Conservation (phyloP, 345 rosid species). For the Brassica nigra region DNA sequence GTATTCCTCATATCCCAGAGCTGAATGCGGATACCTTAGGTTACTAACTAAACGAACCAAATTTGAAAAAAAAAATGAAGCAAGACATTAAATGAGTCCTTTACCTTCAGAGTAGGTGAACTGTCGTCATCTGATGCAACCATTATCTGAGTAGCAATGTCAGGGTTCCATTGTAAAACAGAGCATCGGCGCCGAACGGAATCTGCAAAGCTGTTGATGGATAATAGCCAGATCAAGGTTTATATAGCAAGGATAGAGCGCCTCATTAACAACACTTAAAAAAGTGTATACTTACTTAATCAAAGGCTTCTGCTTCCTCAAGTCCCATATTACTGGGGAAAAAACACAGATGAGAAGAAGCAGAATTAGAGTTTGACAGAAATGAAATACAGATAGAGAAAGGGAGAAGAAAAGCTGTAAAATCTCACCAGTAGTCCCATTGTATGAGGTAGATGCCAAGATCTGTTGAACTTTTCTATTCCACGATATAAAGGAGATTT, state of each 20-base stretch:
- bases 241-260: neutral
- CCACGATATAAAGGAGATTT: slow-evolving; percentile 95
- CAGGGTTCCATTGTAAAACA: slow-evolving; percentile 99
- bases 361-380: neutral
- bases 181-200: slow-evolving; percentile 90
- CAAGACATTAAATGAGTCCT: slow-evolving; percentile 15
- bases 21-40: slow-evolving; percentile 50
- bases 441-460: slow-evolving; percentile 89
- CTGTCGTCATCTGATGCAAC: slow-evolving; percentile 97
- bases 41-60: slow-evolving; percentile 22
- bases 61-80: slow-evolving; percentile 20
- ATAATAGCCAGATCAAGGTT: slow-evolving; percentile 32
- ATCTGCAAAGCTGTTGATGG: slow-evolving; percentile 78
- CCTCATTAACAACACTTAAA: neutral
- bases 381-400: neutral
- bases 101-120: slow-evolving; percentile 81
- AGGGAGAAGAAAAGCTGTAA: neutral
- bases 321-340: slow-evolving; percentile 89
- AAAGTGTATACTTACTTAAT: slow-evolving; percentile 63
- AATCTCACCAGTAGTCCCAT: slow-evolving; percentile 92
- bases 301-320: slow-evolving; percentile 93
- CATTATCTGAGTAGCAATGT: slow-evolving; percentile 93
- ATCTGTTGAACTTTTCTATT: slow-evolving; percentile 92
- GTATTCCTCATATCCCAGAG: slow-evolving; percentile 99
- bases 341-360: slow-evolving; percentile 11